A percentile compares a stretch with the other conserved stretches of the same genome.
phyloP scores from a whole-genome alignment of 176 grass and related monocot species.

The Bromus sterilis region DNA sequence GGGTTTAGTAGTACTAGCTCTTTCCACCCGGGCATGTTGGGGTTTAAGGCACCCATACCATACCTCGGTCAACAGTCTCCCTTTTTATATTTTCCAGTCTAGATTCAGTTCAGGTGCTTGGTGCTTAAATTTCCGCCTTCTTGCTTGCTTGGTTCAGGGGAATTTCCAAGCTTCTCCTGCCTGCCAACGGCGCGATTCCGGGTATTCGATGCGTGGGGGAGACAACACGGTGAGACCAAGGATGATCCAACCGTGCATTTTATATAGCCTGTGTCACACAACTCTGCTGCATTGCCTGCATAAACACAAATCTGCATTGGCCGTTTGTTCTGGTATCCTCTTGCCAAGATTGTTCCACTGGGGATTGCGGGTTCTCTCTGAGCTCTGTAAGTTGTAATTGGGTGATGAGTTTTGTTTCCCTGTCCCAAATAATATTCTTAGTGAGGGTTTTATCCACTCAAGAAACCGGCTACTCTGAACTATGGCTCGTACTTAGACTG shows the following conservation, averaged over 20 bases:
- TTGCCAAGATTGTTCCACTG: not conserved
- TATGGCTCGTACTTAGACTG: not conserved
- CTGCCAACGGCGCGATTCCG: not conserved
- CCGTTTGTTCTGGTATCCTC: not conserved
- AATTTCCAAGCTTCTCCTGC: not conserved
- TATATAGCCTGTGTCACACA: not conserved
- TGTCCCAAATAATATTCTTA: not conserved
- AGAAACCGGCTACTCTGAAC: not conserved
- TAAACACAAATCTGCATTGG: not conserved
- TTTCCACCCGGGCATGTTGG: not conserved
- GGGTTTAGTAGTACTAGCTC: not conserved
- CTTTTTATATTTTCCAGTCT: not conserved
- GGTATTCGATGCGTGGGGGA: not conserved
- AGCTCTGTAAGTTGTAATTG: not conserved
- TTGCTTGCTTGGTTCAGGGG: not conserved
- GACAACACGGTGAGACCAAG: not conserved
- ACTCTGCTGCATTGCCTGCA: not conserved
- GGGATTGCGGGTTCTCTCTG: not conserved
- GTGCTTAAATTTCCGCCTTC: not conserved
- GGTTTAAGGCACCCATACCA: not conserved
- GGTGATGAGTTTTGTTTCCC: not conserved
- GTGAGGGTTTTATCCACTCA: not conserved
- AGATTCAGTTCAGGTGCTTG: not conserved
- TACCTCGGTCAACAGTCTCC: not conserved
- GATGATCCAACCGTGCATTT: not conserved